These are phyloP conservation scores for Penicillium manginii DNA, from an alignment of 495 filamentous ascomycete species.

Conservation along the genomic window DNA sequence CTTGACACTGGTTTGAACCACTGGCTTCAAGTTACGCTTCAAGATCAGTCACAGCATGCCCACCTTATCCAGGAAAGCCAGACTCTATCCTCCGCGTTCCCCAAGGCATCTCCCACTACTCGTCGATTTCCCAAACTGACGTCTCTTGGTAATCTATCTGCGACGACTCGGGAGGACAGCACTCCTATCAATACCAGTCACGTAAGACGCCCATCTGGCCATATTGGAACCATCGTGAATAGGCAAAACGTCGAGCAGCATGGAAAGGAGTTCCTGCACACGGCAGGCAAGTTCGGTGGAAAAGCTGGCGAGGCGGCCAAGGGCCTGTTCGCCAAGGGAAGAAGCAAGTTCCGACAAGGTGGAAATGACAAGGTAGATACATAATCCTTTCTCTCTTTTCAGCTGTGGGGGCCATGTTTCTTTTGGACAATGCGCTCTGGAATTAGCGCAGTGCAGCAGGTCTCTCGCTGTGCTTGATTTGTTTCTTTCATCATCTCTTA, in stretches of 20 bases:
- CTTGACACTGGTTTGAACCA: constrained; percentile 73
- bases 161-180: constrained; percentile 45
- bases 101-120: constrained; percentile 40
- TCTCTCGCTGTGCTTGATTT: constrained; percentile 18
- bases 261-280: constrained; percentile 84
- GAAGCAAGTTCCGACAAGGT: constrained; percentile 69
- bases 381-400: constrained; percentile 48
- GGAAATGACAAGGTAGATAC: constrained; percentile 78
- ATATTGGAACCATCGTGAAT: constrained; percentile 44
- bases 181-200: constrained; percentile 39
- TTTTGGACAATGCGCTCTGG: constrained; percentile 21
- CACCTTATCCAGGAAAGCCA: constrained; percentile 44
- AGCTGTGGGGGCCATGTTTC: constrained; percentile 9
- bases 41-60: constrained; percentile 55
- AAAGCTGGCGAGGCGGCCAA: constrained; percentile 79
- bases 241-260: constrained; percentile 63
- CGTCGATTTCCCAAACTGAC: constrained; percentile 52
- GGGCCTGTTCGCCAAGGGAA: constrained; percentile 83
- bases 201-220: constrained; percentile 39
- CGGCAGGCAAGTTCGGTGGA: constrained; percentile 71
- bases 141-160: constrained; percentile 36
- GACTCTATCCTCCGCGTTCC: constrained; percentile 32
- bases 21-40: constrained; percentile 64
- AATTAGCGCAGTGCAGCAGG: constrained; percentile 17
- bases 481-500: constrained; percentile 34